Percentiles rank a stretch among this genome's conserved stretches.
Evolutionary conservation across 1,284 basidiomycete genomes (phyloP).

Genomic region (Marasmius sp.): DNA sequence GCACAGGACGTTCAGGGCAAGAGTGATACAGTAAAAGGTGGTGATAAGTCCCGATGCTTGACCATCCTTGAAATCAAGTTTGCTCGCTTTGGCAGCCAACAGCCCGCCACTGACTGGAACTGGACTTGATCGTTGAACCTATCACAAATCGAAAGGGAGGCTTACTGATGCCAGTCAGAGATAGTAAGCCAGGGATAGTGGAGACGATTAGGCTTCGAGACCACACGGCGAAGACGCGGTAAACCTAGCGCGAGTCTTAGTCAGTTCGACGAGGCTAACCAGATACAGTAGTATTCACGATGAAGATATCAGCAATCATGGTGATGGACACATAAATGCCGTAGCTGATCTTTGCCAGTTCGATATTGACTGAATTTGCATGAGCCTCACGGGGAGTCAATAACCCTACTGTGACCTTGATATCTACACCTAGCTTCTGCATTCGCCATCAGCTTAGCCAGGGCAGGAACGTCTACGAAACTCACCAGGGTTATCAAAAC

Average conservation of each 20-base stretch:
- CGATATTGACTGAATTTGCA: too few relatives aligned
- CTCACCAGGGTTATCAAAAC: too few relatives aligned
- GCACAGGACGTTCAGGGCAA: conserved; percentile 8
- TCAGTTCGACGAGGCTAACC: too few relatives aligned
- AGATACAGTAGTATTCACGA: too few relatives aligned
- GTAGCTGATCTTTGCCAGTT: too few relatives aligned
- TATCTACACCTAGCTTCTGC: too few relatives aligned
- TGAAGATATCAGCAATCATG: too few relatives aligned
- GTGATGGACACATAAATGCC: too few relatives aligned
- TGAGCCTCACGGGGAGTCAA: too few relatives aligned
- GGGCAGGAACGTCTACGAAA: too few relatives aligned
- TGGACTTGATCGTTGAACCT: background rate
- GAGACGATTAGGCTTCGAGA: background rate
- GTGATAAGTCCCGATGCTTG: conserved; percentile 3
- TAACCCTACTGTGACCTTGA: too few relatives aligned
- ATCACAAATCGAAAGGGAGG: background rate
- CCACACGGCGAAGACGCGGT: conserved; percentile 9
- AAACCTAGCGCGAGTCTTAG: background rate
- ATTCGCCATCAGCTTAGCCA: too few relatives aligned
- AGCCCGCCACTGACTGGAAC: conserved; percentile 6
- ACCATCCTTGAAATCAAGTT: background rate
- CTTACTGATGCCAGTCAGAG: conserved; percentile 5
- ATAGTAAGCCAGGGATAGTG: background rate
- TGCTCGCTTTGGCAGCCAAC: background rate
- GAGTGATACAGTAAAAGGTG: conserved; percentile 9